Evolutionary conservation across 1,139 yeast species (phyloP).

Genomic region (Taiozyma sp.): DNA sequence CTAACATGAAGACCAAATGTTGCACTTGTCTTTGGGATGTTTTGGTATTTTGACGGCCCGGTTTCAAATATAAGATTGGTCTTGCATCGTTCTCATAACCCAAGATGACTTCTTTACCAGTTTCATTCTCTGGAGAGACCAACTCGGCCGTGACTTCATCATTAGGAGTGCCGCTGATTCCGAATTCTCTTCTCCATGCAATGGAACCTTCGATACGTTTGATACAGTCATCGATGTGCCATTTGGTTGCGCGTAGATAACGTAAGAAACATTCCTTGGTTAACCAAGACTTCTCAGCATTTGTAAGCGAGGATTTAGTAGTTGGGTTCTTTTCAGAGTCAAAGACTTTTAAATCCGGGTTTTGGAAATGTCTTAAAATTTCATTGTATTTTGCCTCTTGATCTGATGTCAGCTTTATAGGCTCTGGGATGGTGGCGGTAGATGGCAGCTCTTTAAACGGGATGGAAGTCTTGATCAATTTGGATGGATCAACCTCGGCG

Average conservation of each 20-base stretch:
- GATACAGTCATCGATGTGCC: conserved; percentile 69
- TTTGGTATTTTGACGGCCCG: conserved; percentile 90
- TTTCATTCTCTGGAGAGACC: conserved; percentile 66
- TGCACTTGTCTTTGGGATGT: conserved; percentile 84
- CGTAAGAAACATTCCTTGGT: conserved; percentile 84
- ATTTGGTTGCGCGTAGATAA: conserved; percentile 84
- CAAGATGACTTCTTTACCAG: conserved; percentile 82
- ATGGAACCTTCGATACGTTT: conserved; percentile 68
- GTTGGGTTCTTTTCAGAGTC: conserved; percentile 33
- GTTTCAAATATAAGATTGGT: conserved; percentile 82
- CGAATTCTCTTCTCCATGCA: conserved; percentile 89
- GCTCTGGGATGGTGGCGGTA: conserved; percentile 45
- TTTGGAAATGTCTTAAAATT: conserved; percentile 55
- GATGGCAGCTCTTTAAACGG: conserved; percentile 53
- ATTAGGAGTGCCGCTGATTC: conserved; percentile 50
- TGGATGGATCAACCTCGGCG: conserved; percentile 10
- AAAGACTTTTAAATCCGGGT: conserved; percentile 29
- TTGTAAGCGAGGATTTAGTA: conserved; percentile 33
- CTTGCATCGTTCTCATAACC: conserved; percentile 85
- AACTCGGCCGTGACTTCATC: conserved; percentile 51
- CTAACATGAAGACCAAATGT: conserved; percentile 86
- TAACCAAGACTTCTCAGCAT: conserved; percentile 78
- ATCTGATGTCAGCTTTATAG: conserved; percentile 41
- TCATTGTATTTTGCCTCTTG: conserved; percentile 50
- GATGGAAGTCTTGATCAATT: conserved; percentile 25